A percentile compares a stretch with the other conserved stretches of the same genome.
These are phyloP conservation scores for Carex arenaria DNA, from an alignment of 202 grass and related monocot species.

Conservation along the genomic window DNA sequence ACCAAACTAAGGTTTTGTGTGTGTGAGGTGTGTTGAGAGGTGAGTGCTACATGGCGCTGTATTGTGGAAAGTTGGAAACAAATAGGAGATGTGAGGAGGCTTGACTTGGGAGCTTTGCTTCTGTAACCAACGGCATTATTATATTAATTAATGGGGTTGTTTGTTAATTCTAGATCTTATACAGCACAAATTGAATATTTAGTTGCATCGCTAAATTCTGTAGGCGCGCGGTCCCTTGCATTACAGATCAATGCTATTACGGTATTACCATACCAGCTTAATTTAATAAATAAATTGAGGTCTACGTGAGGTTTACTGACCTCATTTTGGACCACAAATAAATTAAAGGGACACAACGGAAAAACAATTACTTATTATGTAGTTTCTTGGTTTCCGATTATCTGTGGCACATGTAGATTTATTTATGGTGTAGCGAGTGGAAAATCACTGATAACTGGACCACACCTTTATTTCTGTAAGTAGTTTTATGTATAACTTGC, in stretches of 20 bases:
- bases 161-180: neutral
- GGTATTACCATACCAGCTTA: neutral
- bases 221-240: neutral
- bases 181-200: neutral
- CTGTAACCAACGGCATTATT: conserved; percentile 15
- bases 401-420: neutral
- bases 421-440: neutral
- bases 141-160: neutral
- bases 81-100: conserved; percentile 17
- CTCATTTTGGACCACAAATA: neutral
- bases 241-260: neutral
- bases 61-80: neutral
- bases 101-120: conserved; percentile 23
- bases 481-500: too few species aligned
- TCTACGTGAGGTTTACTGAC: neutral
- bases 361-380: neutral
- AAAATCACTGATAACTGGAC: neutral
- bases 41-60: conserved; percentile 9
- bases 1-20: conserved; percentile 18
- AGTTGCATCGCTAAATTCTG: neutral
- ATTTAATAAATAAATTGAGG: neutral
- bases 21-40: conserved; percentile 5
- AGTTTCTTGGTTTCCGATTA: neutral
- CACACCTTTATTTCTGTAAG: neutral
- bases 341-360: neutral